A percentile compares a stretch with the other conserved stretches of the same genome.
phyloP scores from a whole-genome alignment of 306 rosid species.

The Prunus mume region DNA sequence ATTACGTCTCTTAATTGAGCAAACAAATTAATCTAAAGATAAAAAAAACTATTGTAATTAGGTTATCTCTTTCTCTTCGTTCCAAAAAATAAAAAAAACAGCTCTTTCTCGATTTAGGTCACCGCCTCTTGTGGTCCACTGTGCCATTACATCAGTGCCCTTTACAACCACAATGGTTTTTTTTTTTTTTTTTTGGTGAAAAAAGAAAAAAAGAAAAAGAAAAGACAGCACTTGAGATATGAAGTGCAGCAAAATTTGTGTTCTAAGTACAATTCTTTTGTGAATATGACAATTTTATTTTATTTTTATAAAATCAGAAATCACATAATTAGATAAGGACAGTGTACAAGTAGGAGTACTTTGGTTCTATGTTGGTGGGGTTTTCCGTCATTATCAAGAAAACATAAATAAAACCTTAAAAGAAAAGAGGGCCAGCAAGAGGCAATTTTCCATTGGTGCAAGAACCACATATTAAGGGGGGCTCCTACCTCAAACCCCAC shows the following conservation, averaged over 20 bases:
- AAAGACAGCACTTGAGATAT: too few species aligned
- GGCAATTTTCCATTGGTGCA: not conserved
- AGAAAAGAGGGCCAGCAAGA: not conserved
- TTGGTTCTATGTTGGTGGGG: not conserved
- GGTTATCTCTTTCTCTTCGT: too few species aligned
- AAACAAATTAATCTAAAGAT: too few species aligned
- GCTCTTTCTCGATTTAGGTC: constrained; percentile 3
- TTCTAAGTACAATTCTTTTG: not conserved
- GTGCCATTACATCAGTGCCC: not conserved
- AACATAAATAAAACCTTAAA: not conserved
- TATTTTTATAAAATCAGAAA: too few species aligned
- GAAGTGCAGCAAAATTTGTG: too few species aligned
- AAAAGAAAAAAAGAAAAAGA: not conserved
- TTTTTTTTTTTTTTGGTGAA: too few species aligned
- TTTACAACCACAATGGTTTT: not conserved
- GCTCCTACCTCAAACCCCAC: not conserved
- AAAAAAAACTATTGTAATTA: too few species aligned
- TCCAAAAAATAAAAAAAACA: too few species aligned
- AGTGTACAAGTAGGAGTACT: not conserved
- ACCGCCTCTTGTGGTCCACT: not conserved
- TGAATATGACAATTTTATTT: not conserved
- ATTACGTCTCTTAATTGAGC: too few species aligned
- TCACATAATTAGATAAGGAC: not conserved
- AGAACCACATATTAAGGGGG: not conserved
- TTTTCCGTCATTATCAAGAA: not conserved